phyloP scores from a whole-genome alignment of 805 yeast species.

The Barnettozyma sp. region DNA sequence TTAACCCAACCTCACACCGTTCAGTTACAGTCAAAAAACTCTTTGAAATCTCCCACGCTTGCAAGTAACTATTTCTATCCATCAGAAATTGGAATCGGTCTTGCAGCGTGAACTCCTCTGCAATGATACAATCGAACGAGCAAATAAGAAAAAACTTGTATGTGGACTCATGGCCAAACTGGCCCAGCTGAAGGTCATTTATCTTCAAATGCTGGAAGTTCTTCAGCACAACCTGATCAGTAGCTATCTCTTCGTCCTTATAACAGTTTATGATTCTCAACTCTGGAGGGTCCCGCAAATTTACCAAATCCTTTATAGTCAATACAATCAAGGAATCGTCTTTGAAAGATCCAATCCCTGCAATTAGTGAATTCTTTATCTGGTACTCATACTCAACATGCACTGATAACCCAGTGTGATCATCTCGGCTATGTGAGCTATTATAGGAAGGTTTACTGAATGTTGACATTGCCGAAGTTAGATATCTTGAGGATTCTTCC shows the following conservation, averaged over 20 bases:
- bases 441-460: slow-evolving; percentile 40
- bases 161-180: slow-evolving; percentile 36
- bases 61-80: slow-evolving; percentile 43
- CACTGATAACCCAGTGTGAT: slow-evolving; percentile 36
- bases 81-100: slow-evolving; percentile 74
- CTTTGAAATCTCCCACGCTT: slow-evolving; percentile 77
- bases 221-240: slow-evolving; percentile 68
- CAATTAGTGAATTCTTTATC: slow-evolving; percentile 42
- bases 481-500: slow-evolving; percentile 12
- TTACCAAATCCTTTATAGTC: slow-evolving; percentile 39
- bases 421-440: slow-evolving; percentile 10
- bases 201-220: slow-evolving; percentile 54
- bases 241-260: slow-evolving; percentile 66
- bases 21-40: slow-evolving; percentile 44
- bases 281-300: slow-evolving; percentile 52
- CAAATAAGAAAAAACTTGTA: slow-evolving; percentile 59
- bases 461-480: slow-evolving; percentile 35
- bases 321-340: slow-evolving; percentile 63
- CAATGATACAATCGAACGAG: slow-evolving; percentile 75
- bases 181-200: slow-evolving; percentile 72
- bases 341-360: slow-evolving; percentile 72
- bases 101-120: slow-evolving; percentile 57
- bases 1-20: slow-evolving; percentile 54
- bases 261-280: slow-evolving; percentile 57
- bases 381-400: slow-evolving; percentile 35